These are phyloP conservation scores for Trichoderma sp. DNA, from an alignment of 2,329 filamentous ascomycete species.

Conservation along the genomic window DNA sequence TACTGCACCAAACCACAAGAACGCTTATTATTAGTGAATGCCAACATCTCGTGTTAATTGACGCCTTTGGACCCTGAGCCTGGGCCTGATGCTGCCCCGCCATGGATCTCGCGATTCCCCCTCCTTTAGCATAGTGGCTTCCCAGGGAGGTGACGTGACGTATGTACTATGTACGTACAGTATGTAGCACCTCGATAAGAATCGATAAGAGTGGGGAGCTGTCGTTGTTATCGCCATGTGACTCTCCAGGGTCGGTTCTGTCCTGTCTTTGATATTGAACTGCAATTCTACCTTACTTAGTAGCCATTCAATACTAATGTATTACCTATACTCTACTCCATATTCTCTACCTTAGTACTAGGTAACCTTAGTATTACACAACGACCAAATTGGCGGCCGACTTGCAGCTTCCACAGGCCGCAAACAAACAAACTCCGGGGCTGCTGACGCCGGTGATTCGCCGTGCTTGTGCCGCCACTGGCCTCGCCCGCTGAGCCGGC, in stretches of 20 bases:
- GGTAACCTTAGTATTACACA: neutral
- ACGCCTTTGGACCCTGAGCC: neutral
- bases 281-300: too few relatives aligned
- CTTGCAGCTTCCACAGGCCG: neutral
- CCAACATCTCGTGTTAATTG: neutral
- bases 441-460: neutral
- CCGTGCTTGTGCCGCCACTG: conserved; percentile 5
- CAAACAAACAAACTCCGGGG: neutral
- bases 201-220: conserved; percentile 5
- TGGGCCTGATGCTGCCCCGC: conserved; percentile 3
- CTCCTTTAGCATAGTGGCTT: neutral
- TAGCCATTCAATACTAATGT: neutral
- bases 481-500: neutral
- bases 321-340: too few relatives aligned
- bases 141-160: conserved; percentile 7
- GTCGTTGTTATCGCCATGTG: neutral
- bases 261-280: too few relatives aligned
- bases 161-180: too few relatives aligned
- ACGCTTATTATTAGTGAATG: too few relatives aligned
- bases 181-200: conserved; percentile 9
- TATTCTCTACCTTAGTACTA: too few relatives aligned
- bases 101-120: conserved; percentile 4
- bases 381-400: neutral
- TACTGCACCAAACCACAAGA: neutral
- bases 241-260: neutral